Evolutionary conservation across 305 asterid genomes (phyloP).

Genomic region (Solanum chacoense): DNA sequence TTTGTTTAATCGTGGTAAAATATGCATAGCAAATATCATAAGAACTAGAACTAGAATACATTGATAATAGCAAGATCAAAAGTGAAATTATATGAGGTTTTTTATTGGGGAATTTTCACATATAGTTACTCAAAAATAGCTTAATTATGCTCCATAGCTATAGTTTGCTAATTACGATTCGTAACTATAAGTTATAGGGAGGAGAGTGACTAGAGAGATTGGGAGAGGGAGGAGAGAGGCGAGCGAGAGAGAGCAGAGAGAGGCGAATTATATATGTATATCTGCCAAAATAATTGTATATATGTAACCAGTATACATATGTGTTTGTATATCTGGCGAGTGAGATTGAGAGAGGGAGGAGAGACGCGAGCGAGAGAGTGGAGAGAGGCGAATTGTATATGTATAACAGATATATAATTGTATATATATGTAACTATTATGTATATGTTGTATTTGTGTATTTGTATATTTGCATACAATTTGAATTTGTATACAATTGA

Average conservation of each 20-base stretch:
- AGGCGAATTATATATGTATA: not conserved
- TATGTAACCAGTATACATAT: not conserved
- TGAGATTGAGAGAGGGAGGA: not conserved
- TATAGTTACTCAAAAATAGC: not conserved
- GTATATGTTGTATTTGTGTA: not conserved
- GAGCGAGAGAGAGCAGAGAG: not conserved
- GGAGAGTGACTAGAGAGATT: too few relatives aligned
- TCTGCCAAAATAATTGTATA: not conserved
- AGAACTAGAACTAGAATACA: not conserved
- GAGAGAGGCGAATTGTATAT: fast-evolving
- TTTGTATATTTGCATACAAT: not conserved
- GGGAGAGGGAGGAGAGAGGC: too few relatives aligned
- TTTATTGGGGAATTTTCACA: not conserved
- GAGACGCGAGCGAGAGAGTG: too few relatives aligned
- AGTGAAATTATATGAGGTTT: not conserved
- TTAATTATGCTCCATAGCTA: fast-evolving
- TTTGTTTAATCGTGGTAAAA: not conserved
- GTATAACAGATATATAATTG: too few relatives aligned
- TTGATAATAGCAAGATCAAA: not conserved
- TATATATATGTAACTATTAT: not conserved
- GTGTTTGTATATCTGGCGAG: not conserved
- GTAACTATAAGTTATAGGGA: too few relatives aligned
- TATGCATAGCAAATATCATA: not conserved
- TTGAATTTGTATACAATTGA: too few relatives aligned
- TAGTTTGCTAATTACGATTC: not conserved